Evolutionary conservation across 805 yeast species (phyloP).

Genomic region (Starmera caribaea): DNA sequence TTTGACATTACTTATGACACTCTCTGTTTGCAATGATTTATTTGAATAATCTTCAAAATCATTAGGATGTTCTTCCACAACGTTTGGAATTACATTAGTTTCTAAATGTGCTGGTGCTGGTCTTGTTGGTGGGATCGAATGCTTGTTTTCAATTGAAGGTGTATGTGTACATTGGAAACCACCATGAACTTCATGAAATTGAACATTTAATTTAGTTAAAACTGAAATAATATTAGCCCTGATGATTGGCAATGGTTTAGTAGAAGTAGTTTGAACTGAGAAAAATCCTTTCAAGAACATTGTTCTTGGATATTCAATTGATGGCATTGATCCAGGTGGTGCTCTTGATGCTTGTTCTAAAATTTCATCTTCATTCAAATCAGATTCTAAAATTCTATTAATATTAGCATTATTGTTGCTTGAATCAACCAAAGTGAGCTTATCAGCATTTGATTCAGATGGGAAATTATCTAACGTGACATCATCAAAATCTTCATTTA

Average conservation of each 20-base stretch:
- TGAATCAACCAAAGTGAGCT: constrained; percentile 11
- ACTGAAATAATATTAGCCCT: constrained; percentile 76
- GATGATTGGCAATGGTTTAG: constrained; percentile 83
- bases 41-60: neutral
- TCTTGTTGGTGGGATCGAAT: too few species aligned
- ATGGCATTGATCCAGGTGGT: constrained; percentile 76
- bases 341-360: constrained; percentile 44
- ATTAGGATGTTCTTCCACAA: constrained; percentile 1
- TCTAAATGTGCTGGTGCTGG: neutral
- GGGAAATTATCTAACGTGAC: constrained; percentile 50
- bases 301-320: constrained; percentile 88
- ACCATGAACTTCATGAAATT: constrained; percentile 83
- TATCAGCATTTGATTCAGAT: constrained; percentile 7
- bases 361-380: constrained; percentile 38
- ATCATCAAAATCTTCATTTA: constrained; percentile 39
- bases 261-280: constrained; percentile 90
- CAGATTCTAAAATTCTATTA: constrained; percentile 7
- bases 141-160: constrained; percentile 28
- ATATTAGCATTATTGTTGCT: constrained; percentile 3
- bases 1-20: constrained; percentile 7
- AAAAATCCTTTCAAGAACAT: constrained; percentile 88
- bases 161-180: constrained; percentile 80
- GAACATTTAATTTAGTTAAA: constrained; percentile 65
- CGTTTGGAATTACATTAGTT: neutral
- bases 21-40: neutral